Base-by-base conservation (phyloP, 1,284 basidiomycete species). In the Cryptococcus sp. region DNA sequence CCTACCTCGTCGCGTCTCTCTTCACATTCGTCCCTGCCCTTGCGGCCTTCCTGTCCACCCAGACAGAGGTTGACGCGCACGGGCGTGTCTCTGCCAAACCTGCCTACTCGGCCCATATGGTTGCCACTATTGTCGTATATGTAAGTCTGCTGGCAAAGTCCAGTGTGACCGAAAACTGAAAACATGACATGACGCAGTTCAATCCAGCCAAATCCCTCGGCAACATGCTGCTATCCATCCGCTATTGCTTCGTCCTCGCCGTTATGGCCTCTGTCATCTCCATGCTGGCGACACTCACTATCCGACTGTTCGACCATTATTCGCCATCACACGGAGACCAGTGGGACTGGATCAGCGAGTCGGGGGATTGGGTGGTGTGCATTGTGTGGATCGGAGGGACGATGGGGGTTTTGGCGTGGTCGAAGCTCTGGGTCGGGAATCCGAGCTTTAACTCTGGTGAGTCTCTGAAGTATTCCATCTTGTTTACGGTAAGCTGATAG, bases 401-500 rank as follows among this genome's bases (percentile, higher is more conserved):
- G 21, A 90, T 95, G 83, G 87, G 86, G 37, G 71, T 82, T 0
- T 77, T 96, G 21, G 91, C 91, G 0, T 97, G 73, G 74, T 64
- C 71, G 12, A 79, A 96, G 75, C 82, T 91, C 5, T 92, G 88
- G 85, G 90, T 97, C 79, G 84, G 80, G 9, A 94, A 89, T 70
- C 88, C 91, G 0, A 86, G 87, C 16, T 97, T 95, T 74, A 93
- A 92, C 67, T 89, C 91, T n/a, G 91, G 90, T 84, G 73, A 68
- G 81, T 66, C 42, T 12, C 16, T 13, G 28, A n/a, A 36, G 13
- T 21, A 15, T 36, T 35, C 56, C 24, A 3, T 33, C 9, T 46
- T 20, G 40, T 1, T 40, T 18, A 20, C 15, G 16, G 42, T 36
- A 2, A 23, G 47, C 56, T 52, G 53, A 56, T 56, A n/a, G 15